Conservation (phyloP, 495 filamentous ascomycete genomes). For the Neurospora sp. region DNA sequence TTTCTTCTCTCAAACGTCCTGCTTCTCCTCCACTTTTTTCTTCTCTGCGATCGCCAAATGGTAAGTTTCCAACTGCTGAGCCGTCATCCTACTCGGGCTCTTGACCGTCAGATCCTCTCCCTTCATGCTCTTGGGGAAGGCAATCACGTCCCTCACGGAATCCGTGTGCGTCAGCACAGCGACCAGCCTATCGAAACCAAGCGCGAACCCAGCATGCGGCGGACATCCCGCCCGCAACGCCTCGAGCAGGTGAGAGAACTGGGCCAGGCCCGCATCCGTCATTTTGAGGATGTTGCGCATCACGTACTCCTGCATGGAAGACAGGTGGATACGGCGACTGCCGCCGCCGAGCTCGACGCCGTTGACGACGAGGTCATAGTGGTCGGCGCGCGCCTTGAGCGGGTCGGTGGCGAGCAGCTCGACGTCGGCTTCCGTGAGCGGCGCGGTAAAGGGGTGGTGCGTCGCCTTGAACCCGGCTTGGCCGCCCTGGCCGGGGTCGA, state of each 20-base stretch:
- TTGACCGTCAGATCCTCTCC: conserved; percentile 75
- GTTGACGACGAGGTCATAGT: conserved; percentile 94
- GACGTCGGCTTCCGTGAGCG: conserved; percentile 60
- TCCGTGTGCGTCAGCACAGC: conserved; percentile 67
- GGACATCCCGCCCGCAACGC: conserved; percentile 83
- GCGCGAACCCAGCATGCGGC: conserved; percentile 88
- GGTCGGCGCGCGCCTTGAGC: conserved; percentile 60
- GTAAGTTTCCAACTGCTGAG: conserved; percentile 60
- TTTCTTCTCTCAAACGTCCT: not conserved
- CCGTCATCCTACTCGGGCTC: conserved; percentile 55
- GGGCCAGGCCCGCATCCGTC: conserved; percentile 49
- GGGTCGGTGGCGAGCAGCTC: conserved; percentile 65
- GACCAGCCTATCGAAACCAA: conserved; percentile 87
- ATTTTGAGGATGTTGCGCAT: conserved; percentile 70
- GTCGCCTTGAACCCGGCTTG: conserved; percentile 72
- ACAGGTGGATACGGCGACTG: conserved; percentile 83
- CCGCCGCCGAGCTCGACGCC: conserved; percentile 92
- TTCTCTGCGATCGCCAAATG: conserved; percentile 35
- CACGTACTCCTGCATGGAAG: conserved; percentile 73
- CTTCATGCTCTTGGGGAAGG: conserved; percentile 86
- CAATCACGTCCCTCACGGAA: conserved; percentile 82
- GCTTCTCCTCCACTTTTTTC: conserved; percentile 3
- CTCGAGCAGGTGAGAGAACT: conserved; percentile 77
- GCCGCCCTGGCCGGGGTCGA: conserved; percentile 76
- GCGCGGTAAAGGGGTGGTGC: conserved; percentile 94